A percentile compares a stretch with the other conserved stretches of the same genome.
These are phyloP conservation scores for Diaporthe caulivora DNA, from an alignment of 2,329 filamentous ascomycete species.

Conservation along the genomic window DNA sequence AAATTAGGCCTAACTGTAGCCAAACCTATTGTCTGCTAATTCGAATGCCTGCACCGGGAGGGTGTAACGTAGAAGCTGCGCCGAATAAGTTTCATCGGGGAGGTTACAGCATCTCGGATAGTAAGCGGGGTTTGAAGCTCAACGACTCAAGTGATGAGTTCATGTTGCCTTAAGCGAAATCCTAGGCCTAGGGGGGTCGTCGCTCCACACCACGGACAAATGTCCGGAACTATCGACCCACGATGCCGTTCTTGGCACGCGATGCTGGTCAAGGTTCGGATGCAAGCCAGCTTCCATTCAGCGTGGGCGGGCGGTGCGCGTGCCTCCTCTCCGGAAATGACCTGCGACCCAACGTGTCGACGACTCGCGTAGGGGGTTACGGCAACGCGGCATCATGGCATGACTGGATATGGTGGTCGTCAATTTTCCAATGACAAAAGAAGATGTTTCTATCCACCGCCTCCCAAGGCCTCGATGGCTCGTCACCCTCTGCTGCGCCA, in stretches of 20 bases:
- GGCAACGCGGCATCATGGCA: constrained; percentile 3
- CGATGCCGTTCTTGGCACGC: constrained; percentile 25
- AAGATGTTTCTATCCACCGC: background rate
- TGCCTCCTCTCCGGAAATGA: constrained; percentile 22
- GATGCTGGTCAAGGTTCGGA: constrained; percentile 4
- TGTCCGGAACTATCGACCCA: constrained; percentile 1
- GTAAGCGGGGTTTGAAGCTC: too few relatives aligned
- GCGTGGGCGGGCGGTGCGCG: constrained; percentile 14
- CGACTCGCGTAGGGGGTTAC: background rate
- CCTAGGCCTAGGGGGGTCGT: too few relatives aligned
- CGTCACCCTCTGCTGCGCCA: background rate
- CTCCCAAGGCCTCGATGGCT: background rate
- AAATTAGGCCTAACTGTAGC: too few relatives aligned
- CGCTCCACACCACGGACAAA: background rate
- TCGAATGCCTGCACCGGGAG: too few relatives aligned
- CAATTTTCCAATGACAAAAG: background rate
- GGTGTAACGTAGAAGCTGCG: too few relatives aligned
- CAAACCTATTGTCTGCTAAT: too few relatives aligned
- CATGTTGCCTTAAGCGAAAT: too few relatives aligned
- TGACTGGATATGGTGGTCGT: too few relatives aligned
- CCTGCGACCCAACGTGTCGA: constrained; percentile 11
- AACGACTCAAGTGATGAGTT: too few relatives aligned
- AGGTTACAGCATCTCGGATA: too few relatives aligned
- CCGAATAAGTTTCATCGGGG: too few relatives aligned
- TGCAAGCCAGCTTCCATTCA: constrained; percentile 22